Conservation (phyloP, 1,139 yeast species). For the Suhomyces guaymorum region DNA sequence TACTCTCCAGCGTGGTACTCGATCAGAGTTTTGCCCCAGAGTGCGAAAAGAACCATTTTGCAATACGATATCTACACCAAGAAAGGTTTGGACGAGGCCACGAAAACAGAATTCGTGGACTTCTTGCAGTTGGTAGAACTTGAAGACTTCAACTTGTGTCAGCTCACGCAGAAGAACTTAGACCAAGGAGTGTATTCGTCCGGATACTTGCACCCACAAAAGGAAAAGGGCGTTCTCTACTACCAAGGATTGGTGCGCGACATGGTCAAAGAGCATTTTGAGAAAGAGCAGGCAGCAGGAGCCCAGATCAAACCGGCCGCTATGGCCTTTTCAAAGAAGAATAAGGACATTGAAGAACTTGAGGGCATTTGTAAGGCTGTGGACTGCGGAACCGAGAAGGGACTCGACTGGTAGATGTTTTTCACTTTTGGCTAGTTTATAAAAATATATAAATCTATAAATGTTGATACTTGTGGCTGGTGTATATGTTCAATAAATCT, state of each 20-base stretch:
- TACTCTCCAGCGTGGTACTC: slow-evolving; percentile 69
- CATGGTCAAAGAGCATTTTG: slow-evolving; percentile 57
- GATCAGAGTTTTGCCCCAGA: slow-evolving; percentile 56
- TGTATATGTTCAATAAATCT: no score
- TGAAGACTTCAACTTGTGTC: slow-evolving; percentile 61
- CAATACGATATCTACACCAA: slow-evolving; percentile 64
- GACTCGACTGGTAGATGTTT: slow-evolving; percentile 15
- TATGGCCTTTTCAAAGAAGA: slow-evolving; percentile 38
- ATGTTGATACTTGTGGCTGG: no score
- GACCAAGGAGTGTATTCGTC: slow-evolving; percentile 59
- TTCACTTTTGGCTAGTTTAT: no score
- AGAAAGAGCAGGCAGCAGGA: slow-evolving; percentile 46
- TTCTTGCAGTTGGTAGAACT: slow-evolving; percentile 60
- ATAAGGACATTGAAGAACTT: slow-evolving; percentile 48
- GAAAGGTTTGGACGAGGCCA: slow-evolving; percentile 52
- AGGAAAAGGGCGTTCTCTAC: slow-evolving; percentile 58
- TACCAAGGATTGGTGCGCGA: slow-evolving; percentile 59
- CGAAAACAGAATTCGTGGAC: slow-evolving; percentile 61
- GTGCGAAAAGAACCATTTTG: slow-evolving; percentile 54
- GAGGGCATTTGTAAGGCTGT: slow-evolving; percentile 50
- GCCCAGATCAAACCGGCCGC: slow-evolving; percentile 53
- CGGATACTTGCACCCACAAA: slow-evolving; percentile 58
- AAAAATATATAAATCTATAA: no score
- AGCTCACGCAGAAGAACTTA: slow-evolving; percentile 57
- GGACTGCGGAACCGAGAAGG: slow-evolving; percentile 37